Conservation (phyloP, 2,329 filamentous ascomycete genomes). For the Neofusicoccum cordaticola region DNA sequence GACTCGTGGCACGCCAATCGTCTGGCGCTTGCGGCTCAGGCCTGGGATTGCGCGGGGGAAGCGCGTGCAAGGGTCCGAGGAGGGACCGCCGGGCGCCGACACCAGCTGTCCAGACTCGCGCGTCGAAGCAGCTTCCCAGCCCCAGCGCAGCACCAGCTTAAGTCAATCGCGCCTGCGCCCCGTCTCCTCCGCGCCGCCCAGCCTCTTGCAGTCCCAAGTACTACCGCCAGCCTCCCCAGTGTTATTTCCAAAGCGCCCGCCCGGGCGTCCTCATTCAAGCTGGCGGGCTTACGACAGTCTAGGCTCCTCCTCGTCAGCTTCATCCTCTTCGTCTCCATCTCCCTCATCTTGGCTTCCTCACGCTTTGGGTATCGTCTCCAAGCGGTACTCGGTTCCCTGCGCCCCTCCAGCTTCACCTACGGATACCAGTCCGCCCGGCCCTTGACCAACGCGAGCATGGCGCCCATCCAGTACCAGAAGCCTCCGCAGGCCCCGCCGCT, state of each 20-base stretch:
- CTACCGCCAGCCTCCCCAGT: background rate
- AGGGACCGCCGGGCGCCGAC: background rate
- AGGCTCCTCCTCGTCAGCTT: slow-evolving; percentile 51
- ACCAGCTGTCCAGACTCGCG: background rate
- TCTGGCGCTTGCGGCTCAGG: slow-evolving; percentile 2
- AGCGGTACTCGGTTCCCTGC: slow-evolving; percentile 44
- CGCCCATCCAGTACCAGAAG: slow-evolving; percentile 63
- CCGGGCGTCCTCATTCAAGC: slow-evolving; percentile 19
- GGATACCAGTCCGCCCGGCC: slow-evolving; percentile 25
- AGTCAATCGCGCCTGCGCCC: too few relatives aligned
- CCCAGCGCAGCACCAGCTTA: background rate
- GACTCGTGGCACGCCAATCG: background rate
- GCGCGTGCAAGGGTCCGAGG: background rate
- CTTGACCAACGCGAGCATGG: slow-evolving; percentile 60
- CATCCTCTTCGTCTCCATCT: slow-evolving; percentile 54
- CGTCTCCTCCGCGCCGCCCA: background rate
- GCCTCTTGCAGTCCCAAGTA: background rate
- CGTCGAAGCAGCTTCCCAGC: background rate
- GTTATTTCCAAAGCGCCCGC: background rate
- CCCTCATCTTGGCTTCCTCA: slow-evolving; percentile 66
- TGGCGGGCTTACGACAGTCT: slow-evolving; percentile 35
- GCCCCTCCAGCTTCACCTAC: slow-evolving; percentile 1
- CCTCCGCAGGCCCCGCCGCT: slow-evolving; percentile 75
- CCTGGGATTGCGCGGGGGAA: background rate
- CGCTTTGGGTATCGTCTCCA: slow-evolving; percentile 59